Conservation (phyloP, 2,329 filamentous ascomycete genomes). For the Colletotrichum sp. region DNA sequence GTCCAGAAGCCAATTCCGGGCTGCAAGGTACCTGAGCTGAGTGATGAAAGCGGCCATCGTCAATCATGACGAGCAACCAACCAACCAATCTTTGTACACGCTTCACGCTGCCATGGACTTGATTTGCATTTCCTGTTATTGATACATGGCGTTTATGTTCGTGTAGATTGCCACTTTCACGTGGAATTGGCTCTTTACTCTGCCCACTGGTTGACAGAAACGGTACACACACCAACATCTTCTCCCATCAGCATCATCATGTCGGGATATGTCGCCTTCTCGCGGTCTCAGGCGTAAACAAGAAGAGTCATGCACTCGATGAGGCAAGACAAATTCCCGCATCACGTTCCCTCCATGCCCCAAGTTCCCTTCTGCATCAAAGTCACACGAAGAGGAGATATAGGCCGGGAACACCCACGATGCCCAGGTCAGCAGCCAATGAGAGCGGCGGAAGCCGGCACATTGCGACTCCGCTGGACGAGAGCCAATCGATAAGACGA, state of each 20-base stretch:
- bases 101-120: not conserved
- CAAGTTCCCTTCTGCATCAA: not conserved
- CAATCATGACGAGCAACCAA: not conserved
- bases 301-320: not conserved
- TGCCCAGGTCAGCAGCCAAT: slow-evolving; percentile 15
- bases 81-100: not conserved
- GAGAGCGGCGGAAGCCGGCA: slow-evolving; percentile 4
- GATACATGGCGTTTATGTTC: not conserved
- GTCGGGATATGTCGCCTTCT: not conserved
- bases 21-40: not conserved
- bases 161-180: not conserved
- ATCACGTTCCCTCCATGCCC: not conserved
- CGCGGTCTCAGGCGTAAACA: not conserved
- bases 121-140: not conserved
- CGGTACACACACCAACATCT: not conserved
- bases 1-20: slow-evolving; percentile 4
- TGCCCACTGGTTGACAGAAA: not conserved
- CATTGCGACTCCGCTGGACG: slow-evolving; percentile 13
- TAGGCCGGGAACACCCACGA: not conserved
- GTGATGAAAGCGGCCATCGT: not conserved
- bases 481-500: slow-evolving; percentile 8
- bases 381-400: not conserved
- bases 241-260: not conserved
- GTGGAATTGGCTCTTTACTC: not conserved
- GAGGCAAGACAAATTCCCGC: not conserved